Conservation (phyloP, 2,329 filamentous ascomycete genomes). For the Aureobasidium sp. region DNA sequence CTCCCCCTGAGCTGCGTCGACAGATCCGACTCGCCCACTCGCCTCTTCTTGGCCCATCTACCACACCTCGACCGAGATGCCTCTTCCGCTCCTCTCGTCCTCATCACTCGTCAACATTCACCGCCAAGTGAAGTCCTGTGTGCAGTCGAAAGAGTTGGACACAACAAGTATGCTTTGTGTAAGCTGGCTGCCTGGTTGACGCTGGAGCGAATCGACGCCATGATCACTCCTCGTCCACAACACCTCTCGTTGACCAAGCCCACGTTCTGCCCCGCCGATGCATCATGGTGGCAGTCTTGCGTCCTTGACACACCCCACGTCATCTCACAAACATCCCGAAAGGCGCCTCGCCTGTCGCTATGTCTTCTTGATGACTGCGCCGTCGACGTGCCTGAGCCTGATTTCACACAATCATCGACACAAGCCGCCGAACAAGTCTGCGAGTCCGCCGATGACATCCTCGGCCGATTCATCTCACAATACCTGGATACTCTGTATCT, state of each 20-base stretch:
- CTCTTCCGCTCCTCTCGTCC: constrained; percentile 47
- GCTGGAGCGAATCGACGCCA: constrained; percentile 47
- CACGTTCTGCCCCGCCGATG: background rate
- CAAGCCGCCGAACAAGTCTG: constrained; percentile 15
- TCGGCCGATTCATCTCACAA: constrained; percentile 42
- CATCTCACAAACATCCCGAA: constrained; percentile 12
- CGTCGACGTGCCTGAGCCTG: background rate
- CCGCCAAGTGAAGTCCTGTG: constrained; percentile 48
- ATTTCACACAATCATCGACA: too few relatives aligned
- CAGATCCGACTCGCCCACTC: constrained; percentile 45
- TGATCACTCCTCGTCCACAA: constrained; percentile 35
- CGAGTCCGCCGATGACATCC: constrained; percentile 35
- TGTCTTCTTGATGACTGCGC: background rate
- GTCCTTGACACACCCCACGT: background rate
- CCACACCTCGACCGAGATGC: constrained; percentile 55
- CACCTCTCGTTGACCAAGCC: background rate
- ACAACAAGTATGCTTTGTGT: constrained; percentile 59
- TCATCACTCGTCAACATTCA: constrained; percentile 55
- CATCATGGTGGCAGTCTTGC: constrained; percentile 2
- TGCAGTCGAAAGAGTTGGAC: constrained; percentile 58
- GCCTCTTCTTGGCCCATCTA: constrained; percentile 55
- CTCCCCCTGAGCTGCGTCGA: constrained; percentile 58
- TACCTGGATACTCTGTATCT: constrained; percentile 43
- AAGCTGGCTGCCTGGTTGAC: constrained; percentile 62
- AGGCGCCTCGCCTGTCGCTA: constrained; percentile 17